Base-by-base conservation (phyloP, 1,139 yeast species). In the Pichia sp. region DNA sequence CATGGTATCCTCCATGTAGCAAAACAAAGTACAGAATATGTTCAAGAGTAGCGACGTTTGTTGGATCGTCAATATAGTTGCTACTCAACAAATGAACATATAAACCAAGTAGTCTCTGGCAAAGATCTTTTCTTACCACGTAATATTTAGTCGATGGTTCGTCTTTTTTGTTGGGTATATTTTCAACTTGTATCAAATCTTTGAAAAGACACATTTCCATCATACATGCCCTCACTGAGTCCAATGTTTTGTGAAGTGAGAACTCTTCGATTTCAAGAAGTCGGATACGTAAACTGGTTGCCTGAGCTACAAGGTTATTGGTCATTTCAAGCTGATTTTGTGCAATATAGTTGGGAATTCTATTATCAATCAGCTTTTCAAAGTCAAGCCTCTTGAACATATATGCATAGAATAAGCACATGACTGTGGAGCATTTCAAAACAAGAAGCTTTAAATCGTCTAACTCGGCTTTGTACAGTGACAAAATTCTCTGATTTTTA, bases 1-100 rank as follows among this genome's bases (percentile, higher is more conserved):
- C 31, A 46, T 68, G 72, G 20, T 64, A 54, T 0, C 72, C 73
- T 10, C 78, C 79, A 41, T 58, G 62, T 43, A 71, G 48, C 11
- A 69, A 35, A 4, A 72, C 45, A 0, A 67, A 68, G 62, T 69
- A 64, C 2, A 71, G 39, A 0, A 73, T 55, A 18, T 64, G 52
- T 35, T 69, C 67, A 41, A 65, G 64, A 1, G 68, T 43, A 3
- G 45, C 38, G 4, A 62, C 46, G 7, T 62, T 52, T 1, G 55
- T 43, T 0, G 68, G 64, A 48, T 72, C 73, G 51, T 72, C 77
- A 1, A 45, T 43, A 0, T 58, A 46, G 42, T 54, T 57, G 12
- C 54, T 34, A 3, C 61, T 50, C 1, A 28, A 25, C 6, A 21
- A 15, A 3, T 30, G 3, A 10, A 30, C 12, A 4, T 14, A 10